Evolutionary conservation across 1,284 basidiomycete species (phyloP), one percentile per base, ranked within the genome.

Genomic region (Neotropicomus parvogracilis): DNA sequence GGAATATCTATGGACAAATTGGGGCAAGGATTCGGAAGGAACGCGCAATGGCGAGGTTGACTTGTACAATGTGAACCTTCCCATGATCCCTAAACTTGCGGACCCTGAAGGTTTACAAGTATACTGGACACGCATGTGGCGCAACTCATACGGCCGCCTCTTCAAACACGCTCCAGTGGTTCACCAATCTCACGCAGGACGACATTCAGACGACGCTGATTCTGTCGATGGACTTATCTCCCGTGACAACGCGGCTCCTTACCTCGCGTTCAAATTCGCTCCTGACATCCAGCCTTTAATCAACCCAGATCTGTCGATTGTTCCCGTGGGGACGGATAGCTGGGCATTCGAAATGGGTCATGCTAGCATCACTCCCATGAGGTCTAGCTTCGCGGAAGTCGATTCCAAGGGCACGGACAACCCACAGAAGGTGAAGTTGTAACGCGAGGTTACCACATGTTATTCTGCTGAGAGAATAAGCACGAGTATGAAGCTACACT

Each of bases 41-140:
- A 64, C 81, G 33, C 73, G 79, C 28, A 66, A 75, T 38, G 75
- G 75, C 50, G 83, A 87, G 64, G 78, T 89, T 21, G 88, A 91
- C 61, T 72, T 93, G 12, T 92, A 91, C 70, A 88, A 75, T 58
- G 71, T 93, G 56, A 92, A 93, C 64, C 79, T 92, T 27, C 90
- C 90, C 19, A 75, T 91, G 69, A 74, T 90, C 48, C 73, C 79
- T 33, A 72, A 68, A 27, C 75, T 92, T 28, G 65, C 82, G 39
- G 66, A 70, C 17, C 73, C 79, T 14, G 73, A 74, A 50, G 78
- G 75, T 16, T 68, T 89, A 44, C 74, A 76, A 53, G 76, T 90
- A 43, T 77, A 75, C 56, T 90, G 86, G 83, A 90, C 90, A 8
- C 73, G 66, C 19, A 80, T 91, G 66, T 90, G 86, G 81, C 75